Evolutionary conservation across 2,329 filamentous ascomycete species (phyloP).

Genomic region (Fusarium xyrophilum): DNA sequence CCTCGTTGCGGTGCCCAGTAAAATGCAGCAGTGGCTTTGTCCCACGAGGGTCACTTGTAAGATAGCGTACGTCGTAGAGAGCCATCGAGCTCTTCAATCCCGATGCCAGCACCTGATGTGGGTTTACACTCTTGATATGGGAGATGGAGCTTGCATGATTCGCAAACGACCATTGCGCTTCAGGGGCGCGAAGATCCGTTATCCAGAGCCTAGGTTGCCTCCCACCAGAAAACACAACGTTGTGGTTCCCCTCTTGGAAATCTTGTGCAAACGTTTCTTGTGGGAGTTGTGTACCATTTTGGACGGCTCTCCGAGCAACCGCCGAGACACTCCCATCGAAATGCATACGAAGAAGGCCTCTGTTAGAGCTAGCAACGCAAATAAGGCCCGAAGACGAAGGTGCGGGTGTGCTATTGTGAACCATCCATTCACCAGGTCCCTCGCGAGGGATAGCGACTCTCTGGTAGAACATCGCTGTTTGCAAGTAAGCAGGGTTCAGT

Average conservation of each 20-base stretch:
- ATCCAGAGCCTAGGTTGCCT: constrained; percentile 56
- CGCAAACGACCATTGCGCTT: constrained; percentile 44
- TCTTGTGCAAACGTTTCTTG: constrained; percentile 57
- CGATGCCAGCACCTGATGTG: constrained; percentile 60
- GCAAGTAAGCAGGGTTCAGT: not conserved
- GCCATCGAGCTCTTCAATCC: constrained; percentile 58
- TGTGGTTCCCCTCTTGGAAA: constrained; percentile 53
- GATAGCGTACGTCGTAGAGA: constrained; percentile 64
- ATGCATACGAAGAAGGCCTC: constrained; percentile 53
- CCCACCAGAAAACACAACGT: constrained; percentile 59
- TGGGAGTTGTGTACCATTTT: constrained; percentile 32
- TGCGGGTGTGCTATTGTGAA: constrained; percentile 53
- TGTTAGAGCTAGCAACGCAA: constrained; percentile 57
- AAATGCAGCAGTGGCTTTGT: constrained; percentile 56
- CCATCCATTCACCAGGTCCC: constrained; percentile 42
- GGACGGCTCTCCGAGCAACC: constrained; percentile 41
- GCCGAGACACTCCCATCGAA: constrained; percentile 45
- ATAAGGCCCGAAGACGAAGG: constrained; percentile 49
- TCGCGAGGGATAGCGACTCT: constrained; percentile 43
- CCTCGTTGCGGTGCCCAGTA: constrained; percentile 57
- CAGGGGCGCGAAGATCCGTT: constrained; percentile 53
- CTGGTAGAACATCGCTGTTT: constrained; percentile 45
- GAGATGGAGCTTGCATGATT: constrained; percentile 53
- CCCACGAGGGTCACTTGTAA: constrained; percentile 25
- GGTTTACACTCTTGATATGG: constrained; percentile 58